phyloP scores from a whole-genome alignment of 176 grass and related monocot species.

The Oryza glumipatula region DNA sequence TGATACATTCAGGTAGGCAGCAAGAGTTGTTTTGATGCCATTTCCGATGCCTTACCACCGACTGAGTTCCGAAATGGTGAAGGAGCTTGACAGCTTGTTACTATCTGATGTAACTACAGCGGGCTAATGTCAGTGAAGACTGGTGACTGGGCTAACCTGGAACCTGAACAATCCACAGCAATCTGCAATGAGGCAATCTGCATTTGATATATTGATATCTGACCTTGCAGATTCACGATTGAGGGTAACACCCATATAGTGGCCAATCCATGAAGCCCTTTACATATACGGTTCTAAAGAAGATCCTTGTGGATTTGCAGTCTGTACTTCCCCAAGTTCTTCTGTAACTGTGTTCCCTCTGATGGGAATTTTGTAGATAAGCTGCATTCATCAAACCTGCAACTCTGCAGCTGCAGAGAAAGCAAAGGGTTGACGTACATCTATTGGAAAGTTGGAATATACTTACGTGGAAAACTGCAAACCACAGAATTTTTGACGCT shows the following conservation, averaged over 20 bases:
- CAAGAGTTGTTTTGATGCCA: constrained; percentile 1
- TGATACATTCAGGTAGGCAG: background rate
- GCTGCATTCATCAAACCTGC: background rate
- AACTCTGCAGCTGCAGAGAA: constrained; percentile 20
- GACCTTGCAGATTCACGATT: constrained; percentile 14
- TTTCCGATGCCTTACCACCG: background rate
- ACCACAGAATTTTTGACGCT: background rate
- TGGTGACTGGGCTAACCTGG: background rate
- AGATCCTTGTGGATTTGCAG: background rate
- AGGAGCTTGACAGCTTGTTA: background rate
- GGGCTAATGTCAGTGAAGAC: background rate
- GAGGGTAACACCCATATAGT: background rate
- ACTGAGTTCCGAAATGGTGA: background rate
- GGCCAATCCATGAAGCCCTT: background rate
- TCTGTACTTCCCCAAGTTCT: background rate
- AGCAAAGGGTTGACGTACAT: background rate
- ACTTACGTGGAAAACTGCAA: constrained; percentile 15
- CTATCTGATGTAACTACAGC: constrained; percentile 7
- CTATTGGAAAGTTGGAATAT: constrained; percentile 10
- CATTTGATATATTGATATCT: background rate
- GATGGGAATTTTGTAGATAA: background rate
- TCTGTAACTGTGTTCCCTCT: constrained; percentile 12
- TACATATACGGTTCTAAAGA: background rate
- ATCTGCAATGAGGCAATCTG: background rate
- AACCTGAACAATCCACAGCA: background rate